phyloP scores from a whole-genome alignment of 2,329 filamentous ascomycete genomes.

The Xylariales sp. region DNA sequence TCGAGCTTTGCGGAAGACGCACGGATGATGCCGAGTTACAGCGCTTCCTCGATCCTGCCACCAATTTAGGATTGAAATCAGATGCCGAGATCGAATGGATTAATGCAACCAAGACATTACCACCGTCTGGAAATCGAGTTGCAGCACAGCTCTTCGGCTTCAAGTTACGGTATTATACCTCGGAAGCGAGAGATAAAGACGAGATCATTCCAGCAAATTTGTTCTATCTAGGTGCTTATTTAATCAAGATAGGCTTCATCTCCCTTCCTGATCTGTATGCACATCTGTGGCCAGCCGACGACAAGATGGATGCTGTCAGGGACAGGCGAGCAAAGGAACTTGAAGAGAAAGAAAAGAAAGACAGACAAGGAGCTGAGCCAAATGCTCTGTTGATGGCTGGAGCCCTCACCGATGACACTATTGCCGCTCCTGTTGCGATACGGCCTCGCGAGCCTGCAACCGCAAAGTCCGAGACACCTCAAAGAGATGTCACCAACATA shows the following conservation, averaged over 20 bases:
- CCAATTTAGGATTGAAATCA: conserved; percentile 36
- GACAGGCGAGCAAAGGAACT: conserved; percentile 70
- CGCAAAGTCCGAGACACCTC: conserved; percentile 49
- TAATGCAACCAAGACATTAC: conserved; percentile 71
- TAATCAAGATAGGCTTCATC: conserved; percentile 97
- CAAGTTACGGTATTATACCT: conserved; percentile 93
- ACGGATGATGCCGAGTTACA: conserved; percentile 56
- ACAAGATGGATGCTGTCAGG: conserved; percentile 72
- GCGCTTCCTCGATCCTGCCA: conserved; percentile 39
- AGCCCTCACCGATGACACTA: conserved; percentile 77
- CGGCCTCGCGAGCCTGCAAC: conserved; percentile 45
- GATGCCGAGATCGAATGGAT: conserved; percentile 61
- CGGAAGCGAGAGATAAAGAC: conserved; percentile 65
- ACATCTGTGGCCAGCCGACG: conserved; percentile 82
- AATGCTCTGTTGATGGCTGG: conserved; percentile 88
- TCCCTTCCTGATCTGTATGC: conserved; percentile 87
- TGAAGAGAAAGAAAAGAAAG: conserved; percentile 69
- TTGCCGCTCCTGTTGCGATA: conserved; percentile 38
- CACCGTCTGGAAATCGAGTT: conserved; percentile 81
- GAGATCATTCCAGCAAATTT: conserved; percentile 88
- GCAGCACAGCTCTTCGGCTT: conserved; percentile 95
- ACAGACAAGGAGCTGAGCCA: conserved; percentile 63
- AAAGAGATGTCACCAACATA: conserved; percentile 39
- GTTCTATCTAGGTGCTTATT: conserved; percentile 82
- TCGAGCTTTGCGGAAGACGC: conserved; percentile 75